These are phyloP conservation scores for Cystobasidium slooffiae DNA, from an alignment of 1,284 basidiomycete genomes.

Conservation along the genomic window DNA sequence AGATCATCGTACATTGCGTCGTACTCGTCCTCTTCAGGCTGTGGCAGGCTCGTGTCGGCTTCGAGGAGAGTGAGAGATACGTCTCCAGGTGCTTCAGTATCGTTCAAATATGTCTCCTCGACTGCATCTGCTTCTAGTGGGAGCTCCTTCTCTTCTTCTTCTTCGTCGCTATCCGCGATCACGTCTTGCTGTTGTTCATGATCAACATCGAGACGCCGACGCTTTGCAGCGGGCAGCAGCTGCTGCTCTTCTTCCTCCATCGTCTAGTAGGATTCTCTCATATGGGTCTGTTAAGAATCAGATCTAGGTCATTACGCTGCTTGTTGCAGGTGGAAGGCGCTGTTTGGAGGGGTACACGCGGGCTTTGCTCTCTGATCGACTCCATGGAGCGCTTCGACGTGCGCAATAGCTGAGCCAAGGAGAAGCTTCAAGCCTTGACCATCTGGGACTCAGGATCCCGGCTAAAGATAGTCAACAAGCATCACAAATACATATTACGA, in stretches of 20 bases:
- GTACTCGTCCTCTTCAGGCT: slow-evolving; percentile 19
- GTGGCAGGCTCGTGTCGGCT: slow-evolving; percentile 7
- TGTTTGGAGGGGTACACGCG: no score
- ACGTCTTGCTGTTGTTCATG: slow-evolving; percentile 7
- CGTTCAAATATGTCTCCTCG: neutral
- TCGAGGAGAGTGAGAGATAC: neutral
- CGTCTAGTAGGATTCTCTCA: no score
- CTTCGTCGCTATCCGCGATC: slow-evolving; percentile 32
- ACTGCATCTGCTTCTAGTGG: neutral
- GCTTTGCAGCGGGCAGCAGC: slow-evolving; percentile 12
- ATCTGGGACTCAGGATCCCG: no score
- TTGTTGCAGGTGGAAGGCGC: no score
- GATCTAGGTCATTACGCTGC: no score
- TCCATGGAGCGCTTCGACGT: no score
- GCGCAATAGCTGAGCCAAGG: no score
- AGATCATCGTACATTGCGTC: slow-evolving; percentile 16
- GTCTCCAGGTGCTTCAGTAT: neutral
- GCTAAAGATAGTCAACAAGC: no score
- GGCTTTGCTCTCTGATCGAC: no score
- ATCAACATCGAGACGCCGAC: slow-evolving; percentile 28
- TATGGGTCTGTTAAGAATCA: no score
- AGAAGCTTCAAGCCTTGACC: no score
- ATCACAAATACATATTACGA: no score
- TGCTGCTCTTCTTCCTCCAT: slow-evolving; percentile 3
- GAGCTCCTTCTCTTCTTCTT: slow-evolving; percentile 18